Conservation (phyloP, 257 asterid genomes). For the Solanum bukasovii region DNA sequence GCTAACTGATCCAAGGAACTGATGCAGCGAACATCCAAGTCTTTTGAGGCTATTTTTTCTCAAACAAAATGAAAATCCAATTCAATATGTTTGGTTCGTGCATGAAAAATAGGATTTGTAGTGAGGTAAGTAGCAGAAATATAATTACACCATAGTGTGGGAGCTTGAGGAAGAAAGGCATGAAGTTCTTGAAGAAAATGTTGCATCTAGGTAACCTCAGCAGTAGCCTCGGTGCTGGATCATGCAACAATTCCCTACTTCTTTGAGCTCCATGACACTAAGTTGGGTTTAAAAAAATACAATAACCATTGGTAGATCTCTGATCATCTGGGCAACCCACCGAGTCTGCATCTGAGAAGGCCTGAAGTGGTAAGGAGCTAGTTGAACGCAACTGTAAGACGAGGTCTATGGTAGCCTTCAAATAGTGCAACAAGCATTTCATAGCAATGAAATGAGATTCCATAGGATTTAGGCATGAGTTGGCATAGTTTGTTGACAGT, state of each 20-base stretch:
- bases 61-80: background rate
- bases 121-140: background rate
- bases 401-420: background rate
- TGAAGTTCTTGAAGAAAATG: background rate
- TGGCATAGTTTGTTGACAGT: background rate
- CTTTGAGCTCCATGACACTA: background rate
- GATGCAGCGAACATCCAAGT: background rate
- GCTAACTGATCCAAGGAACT: background rate
- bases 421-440: background rate
- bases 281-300: background rate
- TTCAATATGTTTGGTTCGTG: background rate
- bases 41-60: background rate
- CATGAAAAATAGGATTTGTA: background rate
- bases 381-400: background rate
- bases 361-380: background rate
- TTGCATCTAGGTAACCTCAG: background rate
- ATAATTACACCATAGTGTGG: background rate
- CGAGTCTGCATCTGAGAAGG: background rate
- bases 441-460: background rate
- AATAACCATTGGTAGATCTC: background rate
- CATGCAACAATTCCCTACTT: background rate
- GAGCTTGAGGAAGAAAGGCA: background rate
- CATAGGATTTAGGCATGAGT: background rate
- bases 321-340: background rate
- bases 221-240: background rate